phyloP scores from a whole-genome alignment of 148 eudicot genomes.

The Cornus controversa region DNA sequence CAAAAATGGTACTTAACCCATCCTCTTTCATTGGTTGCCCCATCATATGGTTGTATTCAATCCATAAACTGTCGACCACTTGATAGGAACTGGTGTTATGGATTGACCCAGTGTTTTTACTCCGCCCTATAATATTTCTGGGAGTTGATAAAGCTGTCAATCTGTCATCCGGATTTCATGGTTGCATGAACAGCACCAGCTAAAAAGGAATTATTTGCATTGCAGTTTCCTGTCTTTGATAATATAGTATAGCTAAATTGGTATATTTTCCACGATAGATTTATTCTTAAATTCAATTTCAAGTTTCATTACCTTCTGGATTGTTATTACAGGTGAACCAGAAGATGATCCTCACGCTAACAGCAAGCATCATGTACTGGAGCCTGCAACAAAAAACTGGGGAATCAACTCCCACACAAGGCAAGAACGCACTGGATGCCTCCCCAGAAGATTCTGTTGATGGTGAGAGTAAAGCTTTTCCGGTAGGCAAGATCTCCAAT shows the following conservation, averaged over 20 bases:
- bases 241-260: too few relatives aligned
- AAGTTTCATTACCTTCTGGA: neutral
- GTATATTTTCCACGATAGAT: too few relatives aligned
- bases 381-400: constrained; percentile 59
- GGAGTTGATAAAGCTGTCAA: neutral
- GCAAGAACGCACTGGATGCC: constrained; percentile 25
- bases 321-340: constrained; percentile 64
- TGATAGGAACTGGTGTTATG: neutral
- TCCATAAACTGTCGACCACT: neutral
- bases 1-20: neutral
- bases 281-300: neutral
- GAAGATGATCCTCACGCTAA: constrained; percentile 83
- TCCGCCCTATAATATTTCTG: too few relatives aligned
- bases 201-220: neutral
- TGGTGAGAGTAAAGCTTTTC: constrained; percentile 14
- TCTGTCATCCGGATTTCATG: neutral
- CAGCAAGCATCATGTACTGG: constrained; percentile 99
- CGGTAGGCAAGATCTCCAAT: constrained; percentile 10
- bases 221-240: neutral
- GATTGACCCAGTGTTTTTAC: too few relatives aligned
- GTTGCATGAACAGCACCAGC: neutral
- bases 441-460: constrained; percentile 31
- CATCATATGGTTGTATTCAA: neutral
- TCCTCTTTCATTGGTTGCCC: neutral
- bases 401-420: constrained; percentile 21